A percentile compares a stretch with the other conserved stretches of the same genome.
phyloP scores from a whole-genome alignment of 495 filamentous ascomycete species.

The Annulohypoxylon stygium region DNA sequence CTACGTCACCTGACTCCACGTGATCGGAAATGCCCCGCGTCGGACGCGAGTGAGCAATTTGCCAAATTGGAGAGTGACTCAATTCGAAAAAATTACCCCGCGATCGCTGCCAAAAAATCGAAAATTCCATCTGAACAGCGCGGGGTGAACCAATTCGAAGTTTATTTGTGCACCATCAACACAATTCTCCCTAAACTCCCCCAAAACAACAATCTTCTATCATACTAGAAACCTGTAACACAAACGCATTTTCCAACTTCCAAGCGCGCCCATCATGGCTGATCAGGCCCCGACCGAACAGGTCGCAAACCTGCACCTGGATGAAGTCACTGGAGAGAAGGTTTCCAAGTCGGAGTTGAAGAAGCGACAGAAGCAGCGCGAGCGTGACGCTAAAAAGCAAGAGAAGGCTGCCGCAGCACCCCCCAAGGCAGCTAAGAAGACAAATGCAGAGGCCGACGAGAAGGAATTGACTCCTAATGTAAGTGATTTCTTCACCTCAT shows the following conservation, averaged over 20 bases:
- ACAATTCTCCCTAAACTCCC: background rate
- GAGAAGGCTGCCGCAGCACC: slow-evolving; percentile 84
- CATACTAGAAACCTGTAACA: background rate
- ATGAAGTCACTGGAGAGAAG: slow-evolving; percentile 87
- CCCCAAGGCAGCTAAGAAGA: slow-evolving; percentile 75
- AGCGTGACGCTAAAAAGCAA: slow-evolving; percentile 87
- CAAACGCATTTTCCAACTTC: background rate
- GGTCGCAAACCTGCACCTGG: slow-evolving; percentile 80
- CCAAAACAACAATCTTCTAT: background rate
- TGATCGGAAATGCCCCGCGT: slow-evolving; percentile 26
- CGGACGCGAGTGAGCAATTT: slow-evolving; percentile 23
- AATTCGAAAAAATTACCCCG: slow-evolving; percentile 46
- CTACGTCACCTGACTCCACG: slow-evolving; percentile 25
- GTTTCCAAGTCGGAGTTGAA: slow-evolving; percentile 92
- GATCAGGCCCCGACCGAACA: slow-evolving; percentile 58
- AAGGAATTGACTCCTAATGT: slow-evolving; percentile 87
- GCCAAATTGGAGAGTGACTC: slow-evolving; percentile 34
- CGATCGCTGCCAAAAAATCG: slow-evolving; percentile 29
- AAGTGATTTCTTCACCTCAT: slow-evolving; percentile 7
- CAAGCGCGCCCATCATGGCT: slow-evolving; percentile 23
- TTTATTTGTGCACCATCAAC: background rate
- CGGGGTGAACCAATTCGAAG: background rate
- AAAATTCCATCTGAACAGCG: slow-evolving; percentile 13
- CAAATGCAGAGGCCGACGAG: slow-evolving; percentile 78
- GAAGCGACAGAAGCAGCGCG: slow-evolving; percentile 92